Percentiles rank a stretch among this genome's conserved stretches.
Conservation (phyloP, 257 asterid species). For the Nicotiana benthamiana region DNA sequence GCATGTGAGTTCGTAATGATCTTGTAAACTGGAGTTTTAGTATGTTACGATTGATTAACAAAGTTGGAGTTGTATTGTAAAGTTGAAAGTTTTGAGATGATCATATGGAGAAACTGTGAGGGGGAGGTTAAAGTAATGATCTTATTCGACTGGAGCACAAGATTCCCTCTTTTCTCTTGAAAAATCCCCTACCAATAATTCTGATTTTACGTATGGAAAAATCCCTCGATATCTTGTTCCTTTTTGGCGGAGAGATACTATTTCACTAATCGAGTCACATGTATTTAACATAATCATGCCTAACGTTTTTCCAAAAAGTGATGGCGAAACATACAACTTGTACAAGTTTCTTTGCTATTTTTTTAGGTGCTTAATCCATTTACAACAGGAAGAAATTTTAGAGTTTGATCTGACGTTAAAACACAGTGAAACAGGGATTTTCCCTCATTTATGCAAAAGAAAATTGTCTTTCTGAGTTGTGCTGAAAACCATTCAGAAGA, state of each 20-base stretch:
- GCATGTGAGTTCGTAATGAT: constrained; percentile 56
- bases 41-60: not conserved
- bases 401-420: not conserved
- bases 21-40: not conserved
- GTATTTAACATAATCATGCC: too few relatives aligned
- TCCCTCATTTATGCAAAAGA: not conserved
- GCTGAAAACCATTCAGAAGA: not conserved
- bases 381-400: not conserved
- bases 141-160: too few relatives aligned
- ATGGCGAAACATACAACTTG: too few relatives aligned
- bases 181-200: too few relatives aligned
- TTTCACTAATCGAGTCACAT: too few relatives aligned
- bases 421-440: not conserved
- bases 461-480: not conserved
- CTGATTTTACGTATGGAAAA: too few relatives aligned
- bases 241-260: too few relatives aligned
- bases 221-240: too few relatives aligned
- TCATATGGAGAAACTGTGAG: not conserved
- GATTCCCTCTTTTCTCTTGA: too few relatives aligned
- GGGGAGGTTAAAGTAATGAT: not conserved
- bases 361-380: not conserved
- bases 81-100: not conserved
- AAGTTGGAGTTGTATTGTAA: not conserved
- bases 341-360: not conserved
- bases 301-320: not conserved